These are phyloP conservation scores for Psilocybe cubensis DNA, from an alignment of 768 basidiomycete species.

Conservation along the genomic window DNA sequence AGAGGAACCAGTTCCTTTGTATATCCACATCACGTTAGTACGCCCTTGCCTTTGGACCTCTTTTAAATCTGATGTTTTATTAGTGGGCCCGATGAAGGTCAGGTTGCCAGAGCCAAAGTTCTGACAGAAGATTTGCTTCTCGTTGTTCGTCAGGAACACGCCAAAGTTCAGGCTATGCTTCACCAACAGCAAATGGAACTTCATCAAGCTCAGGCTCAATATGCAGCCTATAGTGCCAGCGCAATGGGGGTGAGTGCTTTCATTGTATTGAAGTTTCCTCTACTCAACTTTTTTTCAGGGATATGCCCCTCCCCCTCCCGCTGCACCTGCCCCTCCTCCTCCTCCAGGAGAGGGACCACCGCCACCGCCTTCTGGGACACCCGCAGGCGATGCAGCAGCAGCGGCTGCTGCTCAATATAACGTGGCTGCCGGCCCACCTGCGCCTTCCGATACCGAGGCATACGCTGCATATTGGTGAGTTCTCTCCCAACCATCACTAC, in stretches of 20 bases:
- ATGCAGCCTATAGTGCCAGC: constrained; percentile 70
- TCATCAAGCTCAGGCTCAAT: constrained; percentile 82
- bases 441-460: constrained; percentile 52
- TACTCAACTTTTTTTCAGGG: constrained; percentile 38
- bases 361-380: constrained; percentile 47
- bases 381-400: constrained; percentile 49
- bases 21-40: constrained; percentile 87
- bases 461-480: constrained; percentile 64
- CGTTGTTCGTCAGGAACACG: constrained; percentile 88
- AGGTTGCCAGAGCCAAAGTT: constrained; percentile 85
- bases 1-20: constrained; percentile 89
- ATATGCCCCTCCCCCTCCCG: constrained; percentile 54
- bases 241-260: constrained; percentile 53
- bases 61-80: constrained; percentile 1
- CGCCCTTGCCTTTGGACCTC: not conserved
- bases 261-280: not conserved
- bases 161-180: constrained; percentile 68
- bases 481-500: constrained; percentile 10
- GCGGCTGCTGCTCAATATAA: too few species aligned
- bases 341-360: constrained; percentile 52
- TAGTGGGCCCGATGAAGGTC: constrained; percentile 82
- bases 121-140: constrained; percentile 88
- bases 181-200: constrained; percentile 86
- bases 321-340: constrained; percentile 56
- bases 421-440: constrained; percentile 37